Evolutionary conservation across 2,329 filamentous ascomycete genomes (phyloP), one percentile per base, ranked within the genome.

Genomic region (Cryoendolithus antarcticus): DNA sequence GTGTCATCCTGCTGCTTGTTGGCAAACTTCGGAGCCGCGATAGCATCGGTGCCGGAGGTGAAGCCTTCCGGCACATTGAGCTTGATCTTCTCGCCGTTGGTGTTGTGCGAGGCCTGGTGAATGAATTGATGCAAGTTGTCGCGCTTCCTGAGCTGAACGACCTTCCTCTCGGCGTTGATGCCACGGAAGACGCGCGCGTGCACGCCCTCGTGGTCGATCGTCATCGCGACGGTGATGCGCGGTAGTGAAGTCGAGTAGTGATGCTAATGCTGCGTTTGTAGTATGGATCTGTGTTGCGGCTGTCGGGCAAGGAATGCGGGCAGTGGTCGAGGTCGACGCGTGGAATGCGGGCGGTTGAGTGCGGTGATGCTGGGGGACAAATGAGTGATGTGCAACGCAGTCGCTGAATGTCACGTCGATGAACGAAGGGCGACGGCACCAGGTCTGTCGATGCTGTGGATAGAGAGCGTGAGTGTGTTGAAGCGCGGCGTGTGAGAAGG

Each of bases 161-260:
- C 27, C 44, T 53, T 52, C 13, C 46, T 43, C 21, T 42, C 37
- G 21, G 53, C 53, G 29, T 47, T 52, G 15, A 45, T 30, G 41
- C 51, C 51, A 31, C 41, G 47, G 41, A 55, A 48, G 38, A 55
- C 54, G 40, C 47, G 50, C 30, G 50, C 54, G 40, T 53, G 53
- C 9, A 37, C 46, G 47, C 52, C 43, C 39, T 54, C 40, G 49
- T 55, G 52, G 39, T 54, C 47, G 28, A 47, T 50, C 51, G 55
- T 55, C 38, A 28, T 48, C n/a, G n/a, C 8, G 29, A 30, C 29
- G n/a, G n/a, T n/a, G n/a, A n/a, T 29, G 34, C 34, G 31, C 21
- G 38, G 33, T 31, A 19, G 38, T 40, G 28, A 34, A 28, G 13
- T 31, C 33, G n/a, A n/a, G n/a, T n/a, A n/a, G n/a, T n/a, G n/a